Percentiles rank a stretch among this genome's conserved stretches.
Evolutionary conservation across 768 basidiomycete genomes (phyloP).

Genomic region (Termitomyces sp.): DNA sequence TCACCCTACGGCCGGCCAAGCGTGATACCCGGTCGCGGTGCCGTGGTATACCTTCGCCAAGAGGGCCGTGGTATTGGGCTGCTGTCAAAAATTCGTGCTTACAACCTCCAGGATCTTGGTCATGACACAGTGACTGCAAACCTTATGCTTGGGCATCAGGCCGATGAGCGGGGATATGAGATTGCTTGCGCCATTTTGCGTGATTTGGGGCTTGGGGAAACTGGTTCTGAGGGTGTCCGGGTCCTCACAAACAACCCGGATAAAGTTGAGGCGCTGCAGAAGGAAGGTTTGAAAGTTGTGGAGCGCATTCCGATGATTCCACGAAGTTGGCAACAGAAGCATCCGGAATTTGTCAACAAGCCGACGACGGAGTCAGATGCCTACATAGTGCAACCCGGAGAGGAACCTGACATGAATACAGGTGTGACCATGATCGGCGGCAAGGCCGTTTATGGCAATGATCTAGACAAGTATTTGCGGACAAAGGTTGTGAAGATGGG

Average conservation of each 20-base stretch:
- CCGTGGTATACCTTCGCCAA: slow-evolving; percentile 91
- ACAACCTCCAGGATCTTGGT: slow-evolving; percentile 96
- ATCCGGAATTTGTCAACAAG: slow-evolving; percentile 24
- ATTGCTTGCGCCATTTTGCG: slow-evolving; percentile 86
- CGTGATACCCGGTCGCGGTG: slow-evolving; percentile 78
- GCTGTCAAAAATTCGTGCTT: slow-evolving; percentile 92
- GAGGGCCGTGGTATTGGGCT: slow-evolving; percentile 97
- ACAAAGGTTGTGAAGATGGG: slow-evolving; percentile 99
- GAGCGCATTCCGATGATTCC: slow-evolving; percentile 96
- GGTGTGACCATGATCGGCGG: slow-evolving; percentile 83
- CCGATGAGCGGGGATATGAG: slow-evolving; percentile 92
- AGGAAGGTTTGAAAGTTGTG: slow-evolving; percentile 72
- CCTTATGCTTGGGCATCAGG: slow-evolving; percentile 87
- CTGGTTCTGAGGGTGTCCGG: slow-evolving; percentile 48
- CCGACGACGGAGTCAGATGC: slow-evolving; percentile 11
- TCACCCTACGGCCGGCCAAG: slow-evolving; percentile 23
- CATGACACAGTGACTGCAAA: slow-evolving; percentile 99
- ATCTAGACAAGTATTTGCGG: slow-evolving; percentile 90
- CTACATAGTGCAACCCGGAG: slow-evolving; percentile 17
- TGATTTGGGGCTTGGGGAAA: slow-evolving; percentile 73
- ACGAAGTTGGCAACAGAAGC: slow-evolving; percentile 67
- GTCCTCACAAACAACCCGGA: slow-evolving; percentile 98
- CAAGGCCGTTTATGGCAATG: slow-evolving; percentile 68
- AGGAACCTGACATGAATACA: slow-evolving; percentile 33
- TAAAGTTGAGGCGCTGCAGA: slow-evolving; percentile 83